Base-by-base conservation (phyloP, 192 early-diverging fungal genomes). In the Coemansia sp. region DNA sequence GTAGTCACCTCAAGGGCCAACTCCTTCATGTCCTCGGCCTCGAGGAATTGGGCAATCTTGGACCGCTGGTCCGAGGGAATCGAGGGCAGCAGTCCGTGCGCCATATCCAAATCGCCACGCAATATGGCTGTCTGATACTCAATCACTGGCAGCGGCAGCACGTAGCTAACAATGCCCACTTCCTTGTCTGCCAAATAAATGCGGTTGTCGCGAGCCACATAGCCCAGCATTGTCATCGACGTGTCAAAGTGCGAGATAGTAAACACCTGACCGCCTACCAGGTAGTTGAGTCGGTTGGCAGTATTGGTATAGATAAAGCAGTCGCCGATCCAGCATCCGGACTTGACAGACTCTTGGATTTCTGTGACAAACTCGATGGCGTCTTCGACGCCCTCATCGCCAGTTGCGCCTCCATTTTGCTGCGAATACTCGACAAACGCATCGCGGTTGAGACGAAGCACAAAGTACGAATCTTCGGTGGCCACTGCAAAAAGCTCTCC, bases 111-210 rank as follows among this genome's bases (percentile, higher is more conserved):
- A 78, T 99, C 98, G 18, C 95, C 97, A 44, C 96, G 93, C 49
- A 99, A 86, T 63, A 98, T 89, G 7, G 96, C 96, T 5, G 96
- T 98, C 81, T 99, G 98, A 83, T 99, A 99, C 86, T 99, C 94
- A 72, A 99, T 96, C 20, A 98, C 90, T 2, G 92, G 91, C 70
- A 98, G 78, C 8, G 98, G 97, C 62, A 99, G 88, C 10, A 89
- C 85, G 76, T 96, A 99, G 80, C 93, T 93, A 72, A 91, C 90
- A 27, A 98, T 88, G 41, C 92, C 92, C 63, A 96, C 83, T 66
- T 98, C 93, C 91, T 94, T 97, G 86, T 99, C 98, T 34, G 92
- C 89, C 40, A 98, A 83, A 71, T 96, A 98, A 41, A 98, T 87
- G 55, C 97, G 91, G 84, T 97, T 98, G 71, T 98, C 95, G 36